These are phyloP conservation scores for Stylonectria norvegica DNA, from an alignment of 2,329 filamentous ascomycete genomes.

Conservation along the genomic window DNA sequence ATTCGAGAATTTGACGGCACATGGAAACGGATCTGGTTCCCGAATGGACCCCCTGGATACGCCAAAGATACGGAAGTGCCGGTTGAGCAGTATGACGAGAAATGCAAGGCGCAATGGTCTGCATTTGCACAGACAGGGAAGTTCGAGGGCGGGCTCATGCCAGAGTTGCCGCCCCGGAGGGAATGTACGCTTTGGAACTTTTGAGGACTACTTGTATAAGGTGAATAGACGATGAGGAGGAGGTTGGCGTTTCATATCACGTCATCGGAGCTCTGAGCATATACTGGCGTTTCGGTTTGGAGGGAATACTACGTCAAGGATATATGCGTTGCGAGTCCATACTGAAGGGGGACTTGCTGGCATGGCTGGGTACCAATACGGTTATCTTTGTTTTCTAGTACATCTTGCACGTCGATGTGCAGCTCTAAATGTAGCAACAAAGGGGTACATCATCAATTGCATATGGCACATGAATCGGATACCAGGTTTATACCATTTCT, in stretches of 20 bases:
- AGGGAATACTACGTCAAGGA: too few species aligned
- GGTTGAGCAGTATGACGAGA: slow-evolving; percentile 55
- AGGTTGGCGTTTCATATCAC: slow-evolving; percentile 12
- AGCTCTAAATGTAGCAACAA: too few species aligned
- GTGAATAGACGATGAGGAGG: slow-evolving; percentile 3
- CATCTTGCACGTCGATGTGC: too few species aligned
- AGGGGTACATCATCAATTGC: too few species aligned
- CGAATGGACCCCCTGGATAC: slow-evolving; percentile 63
- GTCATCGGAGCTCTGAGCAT: too few species aligned
- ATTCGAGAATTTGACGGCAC: slow-evolving; percentile 50
- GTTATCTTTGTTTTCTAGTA: too few species aligned
- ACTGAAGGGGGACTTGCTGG: too few species aligned
- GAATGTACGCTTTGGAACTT: slow-evolving; percentile 76
- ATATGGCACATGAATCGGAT: too few species aligned
- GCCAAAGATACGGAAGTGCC: slow-evolving; percentile 61
- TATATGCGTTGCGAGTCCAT: too few species aligned
- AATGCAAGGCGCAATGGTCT: slow-evolving; percentile 60
- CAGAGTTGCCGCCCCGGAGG: slow-evolving; percentile 70
- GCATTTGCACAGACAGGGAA: slow-evolving; percentile 60
- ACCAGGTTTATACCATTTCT: slow-evolving; percentile 9
- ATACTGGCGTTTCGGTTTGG: slow-evolving; percentile 20
- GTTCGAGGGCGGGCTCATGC: slow-evolving; percentile 71
- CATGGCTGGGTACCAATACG: too few species aligned
- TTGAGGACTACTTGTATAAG: slow-evolving; percentile 34
- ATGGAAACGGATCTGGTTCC: slow-evolving; percentile 69